Evolutionary conservation across 2,329 filamentous ascomycete species (phyloP).

Genomic region (Cladosporium phlei): DNA sequence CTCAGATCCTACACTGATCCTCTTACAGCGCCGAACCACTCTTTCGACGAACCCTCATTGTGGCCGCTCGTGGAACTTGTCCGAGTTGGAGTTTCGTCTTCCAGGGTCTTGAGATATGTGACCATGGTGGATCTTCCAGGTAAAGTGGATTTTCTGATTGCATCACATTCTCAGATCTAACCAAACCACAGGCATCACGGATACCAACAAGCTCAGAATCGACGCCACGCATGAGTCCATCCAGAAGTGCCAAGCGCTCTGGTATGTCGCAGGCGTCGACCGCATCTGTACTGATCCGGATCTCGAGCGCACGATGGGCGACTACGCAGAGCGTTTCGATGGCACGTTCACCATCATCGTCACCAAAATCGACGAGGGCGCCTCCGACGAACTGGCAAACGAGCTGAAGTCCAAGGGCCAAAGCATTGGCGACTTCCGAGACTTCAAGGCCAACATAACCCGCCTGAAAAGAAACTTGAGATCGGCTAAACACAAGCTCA

Average conservation of each 20-base stretch:
- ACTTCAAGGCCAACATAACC: background rate
- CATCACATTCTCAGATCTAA: too few species aligned
- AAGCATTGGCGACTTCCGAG: background rate
- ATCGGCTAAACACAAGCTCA: background rate
- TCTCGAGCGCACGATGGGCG: background rate
- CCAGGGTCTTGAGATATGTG: conserved; percentile 9
- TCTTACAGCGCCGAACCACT: background rate
- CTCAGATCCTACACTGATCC: conserved; percentile 9
- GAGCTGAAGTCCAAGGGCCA: background rate
- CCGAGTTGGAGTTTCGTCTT: conserved; percentile 11
- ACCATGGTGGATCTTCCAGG: conserved; percentile 18
- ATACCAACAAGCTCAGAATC: conserved; percentile 15
- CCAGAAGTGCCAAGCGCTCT: conserved; percentile 14
- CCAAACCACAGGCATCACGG: conserved; percentile 17
- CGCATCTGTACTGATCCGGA: conserved; percentile 12
- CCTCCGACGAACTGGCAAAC: background rate
- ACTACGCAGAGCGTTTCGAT: background rate
- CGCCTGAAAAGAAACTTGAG: background rate
- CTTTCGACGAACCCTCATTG: background rate
- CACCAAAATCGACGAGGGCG: background rate
- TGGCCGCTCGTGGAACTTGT: conserved; percentile 18
- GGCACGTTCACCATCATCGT: background rate
- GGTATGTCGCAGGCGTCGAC: conserved; percentile 13
- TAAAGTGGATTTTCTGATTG: too few species aligned
- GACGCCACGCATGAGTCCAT: conserved; percentile 3